Evolutionary conservation across 2,329 filamentous ascomycete genomes (phyloP).

Genomic region (Chrysosporium keratinophilum): DNA sequence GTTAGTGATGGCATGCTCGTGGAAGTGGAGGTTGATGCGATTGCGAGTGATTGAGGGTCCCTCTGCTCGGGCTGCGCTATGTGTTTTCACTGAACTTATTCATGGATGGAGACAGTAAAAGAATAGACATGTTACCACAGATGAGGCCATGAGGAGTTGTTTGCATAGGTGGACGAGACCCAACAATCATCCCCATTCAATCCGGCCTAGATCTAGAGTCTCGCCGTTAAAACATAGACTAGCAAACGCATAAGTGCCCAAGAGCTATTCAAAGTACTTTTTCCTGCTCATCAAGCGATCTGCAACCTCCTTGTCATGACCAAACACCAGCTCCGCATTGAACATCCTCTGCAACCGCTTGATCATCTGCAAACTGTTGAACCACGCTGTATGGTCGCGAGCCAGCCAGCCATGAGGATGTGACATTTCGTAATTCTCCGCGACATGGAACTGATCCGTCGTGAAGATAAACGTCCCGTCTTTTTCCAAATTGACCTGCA

Average conservation of each 20-base stretch:
- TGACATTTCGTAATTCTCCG: constrained; percentile 31
- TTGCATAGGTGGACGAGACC: too few relatives aligned
- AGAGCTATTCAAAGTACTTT: constrained; percentile 10
- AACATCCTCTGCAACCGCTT: constrained; percentile 24
- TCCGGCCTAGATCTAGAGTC: too few relatives aligned
- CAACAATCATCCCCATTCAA: too few relatives aligned
- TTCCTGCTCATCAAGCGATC: constrained; percentile 12
- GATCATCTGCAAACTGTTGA: constrained; percentile 28
- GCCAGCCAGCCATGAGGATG: constrained; percentile 31
- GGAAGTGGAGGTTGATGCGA: constrained; percentile 33
- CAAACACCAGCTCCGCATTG: constrained; percentile 26
- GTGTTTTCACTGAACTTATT: too few relatives aligned
- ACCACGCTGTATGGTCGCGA: constrained; percentile 32
- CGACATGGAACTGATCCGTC: constrained; percentile 33
- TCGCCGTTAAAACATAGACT: not conserved
- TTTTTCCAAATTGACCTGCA: constrained; percentile 30
- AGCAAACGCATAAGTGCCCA: not conserved
- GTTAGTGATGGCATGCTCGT: constrained; percentile 20
- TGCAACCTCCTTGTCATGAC: constrained; percentile 23
- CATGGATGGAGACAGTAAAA: too few relatives aligned
- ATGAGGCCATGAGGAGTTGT: too few relatives aligned
- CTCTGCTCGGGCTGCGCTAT: too few relatives aligned
- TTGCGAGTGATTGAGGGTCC: constrained; percentile 14
- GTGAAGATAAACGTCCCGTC: constrained; percentile 35
- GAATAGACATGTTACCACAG: too few relatives aligned